phyloP scores from a whole-genome alignment of 2,329 filamentous ascomycete species.

The Fusarium penzigii region DNA sequence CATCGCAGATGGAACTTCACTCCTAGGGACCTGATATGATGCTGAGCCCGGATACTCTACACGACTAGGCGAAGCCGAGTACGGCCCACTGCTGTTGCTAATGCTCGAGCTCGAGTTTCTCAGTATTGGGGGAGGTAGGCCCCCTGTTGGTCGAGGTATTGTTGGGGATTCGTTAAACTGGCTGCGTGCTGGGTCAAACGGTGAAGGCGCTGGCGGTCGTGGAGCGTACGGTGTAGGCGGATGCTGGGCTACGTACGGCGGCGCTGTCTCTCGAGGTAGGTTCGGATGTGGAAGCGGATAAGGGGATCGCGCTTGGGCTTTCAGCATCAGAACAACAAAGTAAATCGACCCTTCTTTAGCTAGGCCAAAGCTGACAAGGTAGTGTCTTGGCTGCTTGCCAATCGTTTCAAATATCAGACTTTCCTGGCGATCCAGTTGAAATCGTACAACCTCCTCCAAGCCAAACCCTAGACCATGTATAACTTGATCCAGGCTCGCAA shows the following conservation, averaged over 20 bases:
- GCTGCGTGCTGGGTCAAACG: conserved; percentile 48
- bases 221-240: conserved; percentile 36
- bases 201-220: conserved; percentile 47
- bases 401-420: conserved; percentile 54
- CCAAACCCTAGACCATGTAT: conserved; percentile 57
- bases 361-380: conserved; percentile 55
- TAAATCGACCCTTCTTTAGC: conserved; percentile 63
- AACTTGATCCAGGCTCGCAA: conserved; percentile 55
- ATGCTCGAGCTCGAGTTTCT: conserved; percentile 33
- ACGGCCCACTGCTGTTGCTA: conserved; percentile 29
- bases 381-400: conserved; percentile 53
- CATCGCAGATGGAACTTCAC: conserved; percentile 44
- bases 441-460: conserved; percentile 53
- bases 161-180: conserved; percentile 39
- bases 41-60: conserved; percentile 47
- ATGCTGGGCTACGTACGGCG: conserved; percentile 42
- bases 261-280: conserved; percentile 44
- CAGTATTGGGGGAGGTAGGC: conserved; percentile 32
- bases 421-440: conserved; percentile 55
- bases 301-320: conserved; percentile 37
- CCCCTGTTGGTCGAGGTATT: conserved; percentile 22
- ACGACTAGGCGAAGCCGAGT: conserved; percentile 46
- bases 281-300: conserved; percentile 47
- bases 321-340: conserved; percentile 57
- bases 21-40: conserved; percentile 57